Base-by-base conservation (phyloP, 2,329 filamentous ascomycete species). In the Epichloe sibirici region DNA sequence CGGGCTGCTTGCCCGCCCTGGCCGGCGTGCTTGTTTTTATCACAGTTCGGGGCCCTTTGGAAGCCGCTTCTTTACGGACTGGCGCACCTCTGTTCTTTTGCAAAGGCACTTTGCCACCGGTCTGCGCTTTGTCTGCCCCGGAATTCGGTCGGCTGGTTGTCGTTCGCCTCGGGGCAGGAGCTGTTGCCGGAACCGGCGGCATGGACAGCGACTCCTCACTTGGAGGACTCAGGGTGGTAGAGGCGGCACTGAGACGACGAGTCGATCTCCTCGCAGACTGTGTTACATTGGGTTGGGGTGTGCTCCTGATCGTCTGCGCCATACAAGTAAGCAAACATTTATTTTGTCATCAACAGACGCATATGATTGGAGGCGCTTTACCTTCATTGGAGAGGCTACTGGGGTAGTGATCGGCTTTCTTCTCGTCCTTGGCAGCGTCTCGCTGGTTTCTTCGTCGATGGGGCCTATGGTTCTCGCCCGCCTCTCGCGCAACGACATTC, bases 401-500 rank as follows among this genome's bases (percentile, higher is more conserved):
- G 76, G 65, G 31, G 76, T 76, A 31, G 75, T 77, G 45, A 85
- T 77, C 0, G 83, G 88, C 56, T 74, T 84, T 51, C 85, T 73
- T 35, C 85, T 76, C 57, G 70, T 72, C 57, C 71, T 72, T 8
- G 58, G 9, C 5, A 59, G 52, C 49, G 59, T 58, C 35, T 64
- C 59, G 13, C 25, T 50, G 34, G 49, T 53, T 39, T 63, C 74
- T 48, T 77, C 76, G 12, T 77, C 74, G 2, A 75, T 73, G n/a
- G 74, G 71, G 9, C 76, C 73, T n/a, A 74, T 69, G 4, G 78
- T 70, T 51, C 75, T 82, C 7, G 74, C 66, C 63, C 85, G 89
- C 55, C 88, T 80, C 53, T 85, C 82, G 35, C 90, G 80, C 51
- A 93, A 72, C 56, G 88, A 83, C 78, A 85, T 86, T 53, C 85